Evolutionary conservation across 305 asterid genomes (phyloP).

Genomic region (Galium porrigens): DNA sequence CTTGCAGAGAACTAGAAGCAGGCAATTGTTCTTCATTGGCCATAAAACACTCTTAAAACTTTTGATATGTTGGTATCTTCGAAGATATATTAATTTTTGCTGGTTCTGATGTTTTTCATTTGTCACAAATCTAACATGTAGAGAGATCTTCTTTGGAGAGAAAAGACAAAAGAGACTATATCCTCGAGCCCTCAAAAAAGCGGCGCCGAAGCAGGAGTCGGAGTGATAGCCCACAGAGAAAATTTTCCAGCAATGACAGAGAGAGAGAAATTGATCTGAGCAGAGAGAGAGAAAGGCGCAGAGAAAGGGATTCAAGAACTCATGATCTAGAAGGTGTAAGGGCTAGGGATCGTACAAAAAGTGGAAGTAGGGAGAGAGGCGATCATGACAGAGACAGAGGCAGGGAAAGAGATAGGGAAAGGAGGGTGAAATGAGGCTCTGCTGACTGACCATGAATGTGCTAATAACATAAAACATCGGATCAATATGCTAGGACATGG

Average conservation of each 20-base stretch:
- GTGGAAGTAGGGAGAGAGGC: slow-evolving; percentile 53
- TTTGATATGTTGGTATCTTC: not conserved
- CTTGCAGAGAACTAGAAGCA: not conserved
- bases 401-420: slow-evolving; percentile 55
- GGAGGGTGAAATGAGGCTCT: slow-evolving; percentile 36
- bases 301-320: slow-evolving; percentile 36
- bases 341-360: slow-evolving; percentile 44
- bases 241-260: slow-evolving; percentile 39
- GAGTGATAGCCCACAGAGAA: slow-evolving; percentile 63
- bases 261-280: slow-evolving; percentile 42
- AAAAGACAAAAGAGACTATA: slow-evolving; percentile 41
- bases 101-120: not conserved
- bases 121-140: slow-evolving; percentile 18
- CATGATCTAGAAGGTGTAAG: slow-evolving; percentile 32
- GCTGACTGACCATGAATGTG: not conserved
- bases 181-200: slow-evolving; percentile 46
- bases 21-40: not conserved
- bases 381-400: slow-evolving; percentile 51
- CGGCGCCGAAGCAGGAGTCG: slow-evolving; percentile 57
- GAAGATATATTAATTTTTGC: not conserved
- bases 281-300: slow-evolving; percentile 43
- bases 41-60: not conserved
- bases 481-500: not conserved
- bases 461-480: not conserved
- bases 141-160: slow-evolving; percentile 41